Conservation (phyloP, 371 early-diverging fungal genomes). For the Actinomortierella ambigua region DNA sequence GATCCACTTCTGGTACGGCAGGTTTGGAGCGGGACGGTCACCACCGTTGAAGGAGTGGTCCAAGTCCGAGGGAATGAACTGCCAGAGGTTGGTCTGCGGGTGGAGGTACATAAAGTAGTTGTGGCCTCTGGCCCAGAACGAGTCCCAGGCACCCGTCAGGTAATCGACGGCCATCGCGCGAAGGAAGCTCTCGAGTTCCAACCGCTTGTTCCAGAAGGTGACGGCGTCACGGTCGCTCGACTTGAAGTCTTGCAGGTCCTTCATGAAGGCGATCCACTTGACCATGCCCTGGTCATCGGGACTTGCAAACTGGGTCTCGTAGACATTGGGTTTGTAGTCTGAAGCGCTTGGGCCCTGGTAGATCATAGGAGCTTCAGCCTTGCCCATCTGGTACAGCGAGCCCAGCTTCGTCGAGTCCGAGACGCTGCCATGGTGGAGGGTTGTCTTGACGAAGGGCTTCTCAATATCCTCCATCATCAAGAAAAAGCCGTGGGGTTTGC, state of each 20-base stretch:
- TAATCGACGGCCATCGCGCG: constrained; percentile 22
- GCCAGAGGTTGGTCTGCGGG: constrained; percentile 16
- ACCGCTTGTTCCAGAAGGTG: constrained; percentile 20
- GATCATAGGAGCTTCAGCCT: constrained; percentile 7
- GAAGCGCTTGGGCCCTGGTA: constrained; percentile 6
- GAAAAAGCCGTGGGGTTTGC: constrained; percentile 50
- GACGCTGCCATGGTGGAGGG: constrained; percentile 9
- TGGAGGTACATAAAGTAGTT: constrained; percentile 31
- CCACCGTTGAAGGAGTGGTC: constrained; percentile 28
- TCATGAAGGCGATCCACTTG: constrained; percentile 17
- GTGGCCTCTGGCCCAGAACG: constrained; percentile 20
- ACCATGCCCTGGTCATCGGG: constrained; percentile 12
- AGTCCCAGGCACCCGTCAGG: constrained; percentile 20
- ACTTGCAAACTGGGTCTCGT: constrained; percentile 12
- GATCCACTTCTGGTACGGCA: no score
- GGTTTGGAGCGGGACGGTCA: no score
- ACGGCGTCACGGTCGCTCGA: constrained; percentile 2
- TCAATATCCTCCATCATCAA: constrained; percentile 45
- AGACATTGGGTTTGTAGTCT: constrained; percentile 13
- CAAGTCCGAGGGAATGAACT: constrained; percentile 28
- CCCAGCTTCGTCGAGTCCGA: constrained; percentile 11
- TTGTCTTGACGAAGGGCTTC: constrained; percentile 9
- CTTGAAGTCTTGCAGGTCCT: constrained; percentile 13
- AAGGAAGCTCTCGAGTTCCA: constrained; percentile 21
- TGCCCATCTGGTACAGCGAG: constrained; percentile 14